Evolutionary conservation across 2,329 filamentous ascomycete species (phyloP).

Genomic region (Akanthomyces uredinophilus): DNA sequence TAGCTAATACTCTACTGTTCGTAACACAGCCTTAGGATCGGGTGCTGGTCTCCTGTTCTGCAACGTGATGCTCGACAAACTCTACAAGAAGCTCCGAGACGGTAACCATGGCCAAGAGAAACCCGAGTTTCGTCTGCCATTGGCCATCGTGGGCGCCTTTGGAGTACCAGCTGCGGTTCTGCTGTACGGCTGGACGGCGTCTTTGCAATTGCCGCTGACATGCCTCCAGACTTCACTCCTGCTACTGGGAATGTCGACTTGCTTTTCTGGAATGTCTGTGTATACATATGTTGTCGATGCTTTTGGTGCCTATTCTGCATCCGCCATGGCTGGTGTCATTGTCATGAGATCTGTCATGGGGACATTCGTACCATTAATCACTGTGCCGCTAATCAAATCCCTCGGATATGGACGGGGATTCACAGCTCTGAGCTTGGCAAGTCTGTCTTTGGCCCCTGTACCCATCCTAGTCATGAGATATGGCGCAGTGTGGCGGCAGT

Average conservation of each 20-base stretch:
- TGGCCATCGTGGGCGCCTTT: conserved; percentile 38
- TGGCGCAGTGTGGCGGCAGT: conserved; percentile 40
- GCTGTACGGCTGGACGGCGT: conserved; percentile 7
- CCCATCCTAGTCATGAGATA: conserved; percentile 46
- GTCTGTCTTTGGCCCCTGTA: conserved; percentile 43
- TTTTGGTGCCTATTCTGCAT: conserved; percentile 4
- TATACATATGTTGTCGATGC: conserved; percentile 12
- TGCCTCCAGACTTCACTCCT: background rate
- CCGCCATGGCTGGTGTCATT: conserved; percentile 9
- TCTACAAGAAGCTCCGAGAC: conserved; percentile 45
- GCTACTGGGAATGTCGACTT: background rate
- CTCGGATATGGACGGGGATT: conserved; percentile 51
- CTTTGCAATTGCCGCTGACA: background rate
- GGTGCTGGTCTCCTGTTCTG: conserved; percentile 42
- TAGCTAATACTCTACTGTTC: background rate
- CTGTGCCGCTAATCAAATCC: conserved; percentile 40
- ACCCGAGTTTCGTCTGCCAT: conserved; percentile 51
- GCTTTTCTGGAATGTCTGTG: background rate
- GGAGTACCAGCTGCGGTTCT: background rate
- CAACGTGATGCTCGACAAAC: conserved; percentile 46
- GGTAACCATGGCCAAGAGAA: conserved; percentile 34
- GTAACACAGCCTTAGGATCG: conserved; percentile 41
- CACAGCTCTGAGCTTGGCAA: conserved; percentile 37
- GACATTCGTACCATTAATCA: conserved; percentile 50
- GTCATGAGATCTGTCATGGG: conserved; percentile 42